A percentile compares a stretch with the other conserved stretches of the same genome.
Evolutionary conservation across 768 basidiomycete species (phyloP).

Genomic region (Kwoniella botswanensis): DNA sequence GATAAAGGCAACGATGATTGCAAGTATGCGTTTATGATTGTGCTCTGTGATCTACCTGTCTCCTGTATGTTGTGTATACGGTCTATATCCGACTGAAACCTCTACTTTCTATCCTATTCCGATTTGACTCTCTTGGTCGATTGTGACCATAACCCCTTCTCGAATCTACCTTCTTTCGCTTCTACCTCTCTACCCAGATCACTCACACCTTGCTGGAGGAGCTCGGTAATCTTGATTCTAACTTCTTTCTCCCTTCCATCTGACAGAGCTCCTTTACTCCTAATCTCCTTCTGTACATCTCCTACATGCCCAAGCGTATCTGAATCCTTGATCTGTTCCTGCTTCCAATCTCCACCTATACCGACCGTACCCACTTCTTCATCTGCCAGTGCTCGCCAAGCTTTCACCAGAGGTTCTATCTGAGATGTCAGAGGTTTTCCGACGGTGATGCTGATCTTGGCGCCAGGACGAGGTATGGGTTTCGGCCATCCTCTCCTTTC

Average conservation of each 20-base stretch:
- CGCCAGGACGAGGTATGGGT: slow-evolving; percentile 70
- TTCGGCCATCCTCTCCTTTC: slow-evolving; percentile 77
- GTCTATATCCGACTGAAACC: not conserved
- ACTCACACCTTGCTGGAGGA: slow-evolving; percentile 58
- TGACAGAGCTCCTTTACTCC: slow-evolving; percentile 38
- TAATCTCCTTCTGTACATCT: slow-evolving; percentile 39
- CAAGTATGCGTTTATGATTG: not conserved
- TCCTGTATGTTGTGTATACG: not conserved
- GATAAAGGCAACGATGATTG: no score
- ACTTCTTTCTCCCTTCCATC: slow-evolving; percentile 58
- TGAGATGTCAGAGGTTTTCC: slow-evolving; percentile 69
- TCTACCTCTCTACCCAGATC: slow-evolving; percentile 49
- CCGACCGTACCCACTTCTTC: slow-evolving; percentile 39
- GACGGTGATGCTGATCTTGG: slow-evolving; percentile 73
- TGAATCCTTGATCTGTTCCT: slow-evolving; percentile 57
- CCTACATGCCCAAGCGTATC: slow-evolving; percentile 30
- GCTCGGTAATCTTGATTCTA: slow-evolving; percentile 65
- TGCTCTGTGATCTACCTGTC: not conserved
- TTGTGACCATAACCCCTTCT: slow-evolving; percentile 49
- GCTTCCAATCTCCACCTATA: slow-evolving; percentile 27
- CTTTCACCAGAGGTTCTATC: slow-evolving; percentile 51
- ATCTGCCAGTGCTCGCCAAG: slow-evolving; percentile 46
- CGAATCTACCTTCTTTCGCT: slow-evolving; percentile 50
- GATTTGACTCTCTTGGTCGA: slow-evolving; percentile 14
- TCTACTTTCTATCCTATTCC: not conserved